Evolutionary conservation across 176 grass and related monocot genomes (phyloP).

Genomic region (Carex parvula): DNA sequence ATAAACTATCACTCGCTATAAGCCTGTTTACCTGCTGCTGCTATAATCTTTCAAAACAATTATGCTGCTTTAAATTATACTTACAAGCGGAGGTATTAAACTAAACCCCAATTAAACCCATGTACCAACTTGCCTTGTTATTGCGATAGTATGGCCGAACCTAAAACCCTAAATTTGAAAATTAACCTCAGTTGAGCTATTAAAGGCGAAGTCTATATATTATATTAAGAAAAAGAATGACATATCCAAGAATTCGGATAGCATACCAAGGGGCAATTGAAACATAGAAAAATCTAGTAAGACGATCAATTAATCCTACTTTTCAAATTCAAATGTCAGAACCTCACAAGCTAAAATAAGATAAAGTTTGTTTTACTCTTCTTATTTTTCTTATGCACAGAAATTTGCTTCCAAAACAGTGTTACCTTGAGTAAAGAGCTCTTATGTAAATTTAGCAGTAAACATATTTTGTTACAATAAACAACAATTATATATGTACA

Average conservation of each 20-base stretch:
- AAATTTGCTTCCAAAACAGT: not conserved
- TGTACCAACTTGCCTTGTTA: not conserved
- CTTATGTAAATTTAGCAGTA: no score
- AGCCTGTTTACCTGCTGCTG: not conserved
- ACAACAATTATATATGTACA: no score
- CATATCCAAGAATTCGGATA: not conserved
- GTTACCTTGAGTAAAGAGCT: conserved; percentile 12
- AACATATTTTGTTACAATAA: no score
- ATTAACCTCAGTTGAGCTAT: not conserved
- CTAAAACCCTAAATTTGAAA: conserved; percentile 13
- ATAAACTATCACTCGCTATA: not conserved
- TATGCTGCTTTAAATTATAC: not conserved
- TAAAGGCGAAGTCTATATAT: not conserved
- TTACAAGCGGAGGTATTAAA: not conserved
- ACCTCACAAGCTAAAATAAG: not conserved
- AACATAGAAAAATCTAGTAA: not conserved
- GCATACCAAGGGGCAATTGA: not conserved
- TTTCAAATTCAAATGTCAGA: not conserved
- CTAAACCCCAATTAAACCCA: not conserved
- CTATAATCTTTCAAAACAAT: not conserved
- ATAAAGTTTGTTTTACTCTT: not conserved
- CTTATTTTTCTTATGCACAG: not conserved
- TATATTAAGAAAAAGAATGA: not conserved
- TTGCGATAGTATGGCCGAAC: not conserved
- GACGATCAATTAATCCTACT: conserved; percentile 6